A percentile compares a stretch with the other conserved stretches of the same genome.
Evolutionary conservation across 202 grass and related monocot genomes (phyloP).

Genomic region (Carex sylvatica): DNA sequence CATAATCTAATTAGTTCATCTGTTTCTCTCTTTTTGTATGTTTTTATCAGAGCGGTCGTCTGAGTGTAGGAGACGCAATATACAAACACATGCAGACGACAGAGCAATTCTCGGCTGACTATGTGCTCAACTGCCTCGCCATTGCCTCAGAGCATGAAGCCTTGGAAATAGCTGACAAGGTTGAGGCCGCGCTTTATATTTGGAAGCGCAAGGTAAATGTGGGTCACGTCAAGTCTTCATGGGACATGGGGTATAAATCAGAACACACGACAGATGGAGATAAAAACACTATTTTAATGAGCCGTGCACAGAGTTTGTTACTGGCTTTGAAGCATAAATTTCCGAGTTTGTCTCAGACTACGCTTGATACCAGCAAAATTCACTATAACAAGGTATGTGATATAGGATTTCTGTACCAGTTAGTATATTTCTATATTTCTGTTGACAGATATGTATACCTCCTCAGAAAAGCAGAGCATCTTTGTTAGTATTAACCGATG

Average conservation of each 20-base stretch:
- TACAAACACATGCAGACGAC: slow-evolving; percentile 73
- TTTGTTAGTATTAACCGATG: neutral
- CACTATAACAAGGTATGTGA: slow-evolving; percentile 82
- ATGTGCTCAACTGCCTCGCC: slow-evolving; percentile 69
- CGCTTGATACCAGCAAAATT: slow-evolving; percentile 92
- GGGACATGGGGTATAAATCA: slow-evolving; percentile 50
- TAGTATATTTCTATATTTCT: neutral
- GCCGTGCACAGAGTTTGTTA: slow-evolving; percentile 62
- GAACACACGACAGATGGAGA: slow-evolving; percentile 58
- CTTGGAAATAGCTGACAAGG: slow-evolving; percentile 72
- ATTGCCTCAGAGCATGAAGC: slow-evolving; percentile 79
- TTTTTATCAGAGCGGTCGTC: slow-evolving; percentile 51
- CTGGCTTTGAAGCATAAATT: slow-evolving; percentile 84
- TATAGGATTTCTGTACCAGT: neutral
- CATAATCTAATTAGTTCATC: neutral
- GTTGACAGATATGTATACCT: neutral
- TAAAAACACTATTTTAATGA: slow-evolving; percentile 72
- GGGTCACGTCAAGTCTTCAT: slow-evolving; percentile 55
- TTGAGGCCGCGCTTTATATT: slow-evolving; percentile 76
- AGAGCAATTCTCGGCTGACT: slow-evolving; percentile 80
- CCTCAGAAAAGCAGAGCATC: neutral
- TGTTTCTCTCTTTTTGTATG: neutral
- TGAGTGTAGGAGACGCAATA: slow-evolving; percentile 64
- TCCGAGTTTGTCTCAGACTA: slow-evolving; percentile 77
- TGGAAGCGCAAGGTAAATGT: slow-evolving; percentile 71